Base-by-base conservation (phyloP, 768 basidiomycete genomes). In the Podaxis carcinomalis region DNA sequence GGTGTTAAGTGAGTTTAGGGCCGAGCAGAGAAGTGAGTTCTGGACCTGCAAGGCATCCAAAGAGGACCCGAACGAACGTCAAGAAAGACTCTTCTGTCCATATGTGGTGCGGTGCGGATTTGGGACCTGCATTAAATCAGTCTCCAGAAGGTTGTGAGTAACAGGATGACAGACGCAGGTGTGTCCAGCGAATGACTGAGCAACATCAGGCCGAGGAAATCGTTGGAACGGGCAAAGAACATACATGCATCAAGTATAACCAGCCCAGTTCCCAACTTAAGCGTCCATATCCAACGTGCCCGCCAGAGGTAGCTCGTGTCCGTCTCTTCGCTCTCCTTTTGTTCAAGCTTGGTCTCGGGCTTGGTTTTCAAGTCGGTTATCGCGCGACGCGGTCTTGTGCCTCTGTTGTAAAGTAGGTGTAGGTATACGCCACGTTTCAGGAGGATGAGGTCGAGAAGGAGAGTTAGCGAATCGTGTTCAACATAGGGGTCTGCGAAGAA, bases 401-500 rank as follows among this genome's bases (percentile, higher is more conserved):
- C 90, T 51, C 90, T 79, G 68, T 95, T 95, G 67, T 89, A 94
- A 32, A 94, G 73, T 16, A 94, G 72, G 73, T 94, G 92, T 16
- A 88, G 80, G 68, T 89, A 93, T 2, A 93, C 92, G 11, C 84
- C 92, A 39, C 88, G 75, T 71, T 93, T 93, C 23, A 95, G 78
- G 23, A 94, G 78, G 54, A 94, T 88, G 1, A 95, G 79, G 73
- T 95, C 93, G 42, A 94, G 78, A 4, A 90, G 73, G 19, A 93
- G 75, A 1, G 84, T 88, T 62, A 93, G 73, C 0, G 79, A 75
- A 69, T 93, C 91, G 63, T 93, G 88, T 69, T 95, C 92, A 62
- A 93, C 90, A 66, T 93, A 94, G 59, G 90, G 90, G 72, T 95
- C 93, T 0, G 87, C 91, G 67, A 93, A 92, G 27, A 75, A 73